These are phyloP conservation scores for Alternaria gaisen DNA, from an alignment of 2,329 filamentous ascomycete species.

Conservation along the genomic window DNA sequence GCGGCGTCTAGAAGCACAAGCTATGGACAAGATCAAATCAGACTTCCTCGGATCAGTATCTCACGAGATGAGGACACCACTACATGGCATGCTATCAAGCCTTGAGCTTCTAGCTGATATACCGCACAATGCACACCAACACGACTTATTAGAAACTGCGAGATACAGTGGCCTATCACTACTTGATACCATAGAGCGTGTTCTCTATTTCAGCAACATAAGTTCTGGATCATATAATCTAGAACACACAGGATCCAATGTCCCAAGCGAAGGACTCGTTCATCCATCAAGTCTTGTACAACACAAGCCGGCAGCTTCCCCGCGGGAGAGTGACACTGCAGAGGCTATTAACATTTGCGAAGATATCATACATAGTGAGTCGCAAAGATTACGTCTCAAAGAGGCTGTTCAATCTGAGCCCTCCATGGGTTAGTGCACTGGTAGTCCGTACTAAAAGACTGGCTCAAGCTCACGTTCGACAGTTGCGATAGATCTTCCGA, in stretches of 20 bases:
- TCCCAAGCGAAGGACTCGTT: background rate
- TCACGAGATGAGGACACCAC: conserved; percentile 17
- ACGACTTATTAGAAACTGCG: conserved; percentile 11
- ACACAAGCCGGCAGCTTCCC: background rate
- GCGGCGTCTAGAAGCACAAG: conserved; percentile 14
- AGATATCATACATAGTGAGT: conserved; percentile 10
- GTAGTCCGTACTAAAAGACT: background rate
- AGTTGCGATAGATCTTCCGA: background rate
- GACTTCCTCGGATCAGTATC: conserved; percentile 17
- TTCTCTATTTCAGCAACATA: conserved; percentile 18
- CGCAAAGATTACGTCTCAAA: conserved; percentile 5
- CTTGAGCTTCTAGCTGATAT: conserved; percentile 13
- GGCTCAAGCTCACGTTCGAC: background rate
- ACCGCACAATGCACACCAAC: conserved; percentile 8
- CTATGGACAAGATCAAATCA: conserved; percentile 17
- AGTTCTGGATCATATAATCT: conserved; percentile 1
- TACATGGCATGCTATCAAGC: conserved; percentile 13
- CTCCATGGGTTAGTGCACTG: background rate
- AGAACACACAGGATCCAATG: conserved; percentile 2
- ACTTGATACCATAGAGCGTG: conserved; percentile 14
- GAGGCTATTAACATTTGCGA: conserved; percentile 2
- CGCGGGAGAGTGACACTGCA: background rate
- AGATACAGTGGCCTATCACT: conserved; percentile 12
- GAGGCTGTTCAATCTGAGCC: conserved; percentile 8
- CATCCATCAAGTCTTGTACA: conserved; percentile 5